Conservation (phyloP, 345 rosid genomes). For the Salix koriyanagi region DNA sequence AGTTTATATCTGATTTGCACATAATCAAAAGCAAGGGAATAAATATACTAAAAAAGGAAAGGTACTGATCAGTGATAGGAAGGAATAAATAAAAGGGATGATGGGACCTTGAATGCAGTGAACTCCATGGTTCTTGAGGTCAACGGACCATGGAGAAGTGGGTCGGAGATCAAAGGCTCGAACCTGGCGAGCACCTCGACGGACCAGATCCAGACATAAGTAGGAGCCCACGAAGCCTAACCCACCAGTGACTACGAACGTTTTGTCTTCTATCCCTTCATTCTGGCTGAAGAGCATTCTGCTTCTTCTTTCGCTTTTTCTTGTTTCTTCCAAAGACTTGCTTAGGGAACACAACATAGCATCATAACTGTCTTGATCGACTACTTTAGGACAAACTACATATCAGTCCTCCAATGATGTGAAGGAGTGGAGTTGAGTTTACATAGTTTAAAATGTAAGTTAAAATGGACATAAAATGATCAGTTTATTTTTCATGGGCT, state of each 20-base stretch:
- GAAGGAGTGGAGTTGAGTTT: no score
- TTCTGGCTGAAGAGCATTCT: constrained; percentile 82
- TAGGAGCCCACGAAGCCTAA: constrained; percentile 81
- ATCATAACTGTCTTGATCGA: background rate
- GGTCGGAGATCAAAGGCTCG: constrained; percentile 67
- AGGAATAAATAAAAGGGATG: no score
- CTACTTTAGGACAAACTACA: background rate
- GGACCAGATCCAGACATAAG: constrained; percentile 69
- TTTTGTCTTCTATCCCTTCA: constrained; percentile 75
- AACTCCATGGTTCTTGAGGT: constrained; percentile 51
- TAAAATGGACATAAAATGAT: no score
- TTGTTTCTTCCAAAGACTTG: no score
- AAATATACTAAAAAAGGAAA: no score
- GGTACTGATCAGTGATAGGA: no score
- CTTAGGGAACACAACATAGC: background rate
- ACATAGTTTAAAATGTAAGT: no score
- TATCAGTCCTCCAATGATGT: background rate
- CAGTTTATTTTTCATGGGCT: no score
- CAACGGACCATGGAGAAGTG: constrained; percentile 62
- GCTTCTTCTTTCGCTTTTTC: background rate
- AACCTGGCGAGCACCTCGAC: constrained; percentile 82
- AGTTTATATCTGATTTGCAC: no score
- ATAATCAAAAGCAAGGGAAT: no score
- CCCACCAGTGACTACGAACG: constrained; percentile 79
- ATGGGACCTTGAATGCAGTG: constrained; percentile 57